Conservation (phyloP, 2,329 filamentous ascomycete species). For the Fusarium xylarioides region DNA sequence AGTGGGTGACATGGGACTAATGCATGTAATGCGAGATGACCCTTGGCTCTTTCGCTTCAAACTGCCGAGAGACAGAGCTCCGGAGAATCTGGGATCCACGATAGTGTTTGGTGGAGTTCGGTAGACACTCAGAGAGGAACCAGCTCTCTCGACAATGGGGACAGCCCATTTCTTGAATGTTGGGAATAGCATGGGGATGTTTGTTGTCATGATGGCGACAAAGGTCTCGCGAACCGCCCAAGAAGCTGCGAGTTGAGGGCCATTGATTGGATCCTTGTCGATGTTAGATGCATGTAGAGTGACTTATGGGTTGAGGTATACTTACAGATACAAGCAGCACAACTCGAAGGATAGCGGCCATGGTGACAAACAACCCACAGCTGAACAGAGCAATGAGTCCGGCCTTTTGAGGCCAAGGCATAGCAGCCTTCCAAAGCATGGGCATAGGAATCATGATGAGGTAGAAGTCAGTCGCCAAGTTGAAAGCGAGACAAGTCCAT, state of each 20-base stretch:
- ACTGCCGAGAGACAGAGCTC: constrained; percentile 26
- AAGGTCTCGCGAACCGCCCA: constrained; percentile 57
- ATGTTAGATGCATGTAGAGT: background rate
- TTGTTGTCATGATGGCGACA: constrained; percentile 55
- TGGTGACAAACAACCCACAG: constrained; percentile 52
- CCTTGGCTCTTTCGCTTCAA: constrained; percentile 33
- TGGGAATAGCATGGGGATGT: constrained; percentile 57
- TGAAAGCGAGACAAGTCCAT: constrained; percentile 61
- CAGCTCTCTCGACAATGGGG: constrained; percentile 37
- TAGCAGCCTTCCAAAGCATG: constrained; percentile 54
- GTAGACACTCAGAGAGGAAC: constrained; percentile 34
- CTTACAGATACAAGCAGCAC: constrained; percentile 44
- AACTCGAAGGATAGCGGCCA: constrained; percentile 50
- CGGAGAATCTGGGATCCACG: constrained; percentile 29
- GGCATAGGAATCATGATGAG: constrained; percentile 67
- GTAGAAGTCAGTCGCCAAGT: constrained; percentile 66
- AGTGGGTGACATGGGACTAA: constrained; percentile 21
- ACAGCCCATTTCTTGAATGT: constrained; percentile 51
- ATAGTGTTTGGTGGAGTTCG: constrained; percentile 19
- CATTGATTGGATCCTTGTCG: constrained; percentile 52
- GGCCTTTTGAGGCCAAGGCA: constrained; percentile 50
- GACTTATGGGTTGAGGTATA: background rate
- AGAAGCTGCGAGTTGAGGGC: constrained; percentile 52
- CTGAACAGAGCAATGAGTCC: constrained; percentile 52
- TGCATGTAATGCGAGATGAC: constrained; percentile 24